phyloP scores from a whole-genome alignment of 2,329 filamentous ascomycete species.

The Fusarium agapanthi region DNA sequence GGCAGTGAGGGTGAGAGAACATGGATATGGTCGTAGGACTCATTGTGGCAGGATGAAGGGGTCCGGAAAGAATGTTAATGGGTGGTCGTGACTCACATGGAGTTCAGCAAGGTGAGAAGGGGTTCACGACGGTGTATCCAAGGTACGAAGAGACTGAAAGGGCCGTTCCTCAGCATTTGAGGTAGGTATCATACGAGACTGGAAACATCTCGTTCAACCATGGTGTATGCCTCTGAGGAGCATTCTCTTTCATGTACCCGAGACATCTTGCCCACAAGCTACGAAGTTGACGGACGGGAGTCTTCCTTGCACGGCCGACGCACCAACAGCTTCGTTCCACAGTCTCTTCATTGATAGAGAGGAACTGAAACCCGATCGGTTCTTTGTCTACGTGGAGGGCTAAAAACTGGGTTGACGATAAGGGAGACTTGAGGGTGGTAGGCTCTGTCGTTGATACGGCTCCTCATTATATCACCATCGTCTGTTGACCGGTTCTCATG shows the following conservation, averaged over 20 bases:
- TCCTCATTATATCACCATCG: not conserved
- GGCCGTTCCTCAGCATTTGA: accelerated
- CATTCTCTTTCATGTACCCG: accelerated
- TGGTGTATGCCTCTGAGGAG: accelerated
- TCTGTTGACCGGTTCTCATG: not conserved
- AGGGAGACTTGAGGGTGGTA: not conserved
- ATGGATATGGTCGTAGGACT: not conserved
- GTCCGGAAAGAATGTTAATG: accelerated
- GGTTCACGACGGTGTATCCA: not conserved
- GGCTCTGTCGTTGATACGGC: not conserved
- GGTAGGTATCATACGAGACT: not conserved
- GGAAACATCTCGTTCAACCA: accelerated
- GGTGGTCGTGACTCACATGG: not conserved
- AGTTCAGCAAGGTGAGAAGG: not conserved
- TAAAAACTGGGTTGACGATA: not conserved
- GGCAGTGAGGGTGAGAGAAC: not conserved
- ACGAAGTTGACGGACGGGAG: accelerated
- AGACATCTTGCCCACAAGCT: not conserved
- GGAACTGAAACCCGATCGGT: accelerated
- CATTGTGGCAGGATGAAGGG: not conserved
- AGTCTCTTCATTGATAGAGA: not conserved
- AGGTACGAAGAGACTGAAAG: not conserved
- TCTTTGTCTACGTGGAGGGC: accelerated
- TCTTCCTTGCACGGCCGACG: no score
- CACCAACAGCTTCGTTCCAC: not conserved